Base-by-base conservation (phyloP, 768 basidiomycete species). In the Mycena floridula region DNA sequence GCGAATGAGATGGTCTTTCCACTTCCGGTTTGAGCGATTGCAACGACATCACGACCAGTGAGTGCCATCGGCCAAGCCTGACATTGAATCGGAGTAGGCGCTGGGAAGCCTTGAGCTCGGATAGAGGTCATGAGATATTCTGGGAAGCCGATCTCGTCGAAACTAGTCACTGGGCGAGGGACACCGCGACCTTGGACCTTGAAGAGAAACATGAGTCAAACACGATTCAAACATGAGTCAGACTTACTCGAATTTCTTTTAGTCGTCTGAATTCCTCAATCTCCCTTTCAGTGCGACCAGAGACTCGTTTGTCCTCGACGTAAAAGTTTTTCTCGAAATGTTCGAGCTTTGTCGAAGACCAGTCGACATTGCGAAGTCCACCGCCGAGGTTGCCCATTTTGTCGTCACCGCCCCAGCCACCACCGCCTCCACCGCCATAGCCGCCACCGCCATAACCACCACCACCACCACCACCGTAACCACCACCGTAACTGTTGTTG, bases 1-100 rank as follows among this genome's bases (percentile, higher is more conserved):
- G 96, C 95, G 62, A 99, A 99, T 8, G 94, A 82, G 45, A 99
- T 97, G 6, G 96, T 99, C 72, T 99, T 99, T 46, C 96, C 96
- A 64, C 90, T 94, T 45, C 96, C 96, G 7, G 96, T 99, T 65
- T 97, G 94, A 27, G 96, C 94, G 55, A 99, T 91, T 44, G 95
- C 96, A 37, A 95, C 88, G 28, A 97, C 76, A 65, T 99, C 95
- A 49, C 91, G 77, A 44, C 95, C 95, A 40, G 78, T 90, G 23
- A 97, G 72, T 3, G 96, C 95, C 93, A 98, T 98, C 0, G 96
- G 96, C 96, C 96, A 99, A 15, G 94, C 88, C 63, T 99, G 96
- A 59, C 95, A 96, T 60, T 99, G 96, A 58, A 99, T 98, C 40
- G 96, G 85, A 6, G 95, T 93, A 0, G 96, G 96, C 1, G 76